Conservation (phyloP, 2,329 filamentous ascomycete species). For the Exophiala bonariae region DNA sequence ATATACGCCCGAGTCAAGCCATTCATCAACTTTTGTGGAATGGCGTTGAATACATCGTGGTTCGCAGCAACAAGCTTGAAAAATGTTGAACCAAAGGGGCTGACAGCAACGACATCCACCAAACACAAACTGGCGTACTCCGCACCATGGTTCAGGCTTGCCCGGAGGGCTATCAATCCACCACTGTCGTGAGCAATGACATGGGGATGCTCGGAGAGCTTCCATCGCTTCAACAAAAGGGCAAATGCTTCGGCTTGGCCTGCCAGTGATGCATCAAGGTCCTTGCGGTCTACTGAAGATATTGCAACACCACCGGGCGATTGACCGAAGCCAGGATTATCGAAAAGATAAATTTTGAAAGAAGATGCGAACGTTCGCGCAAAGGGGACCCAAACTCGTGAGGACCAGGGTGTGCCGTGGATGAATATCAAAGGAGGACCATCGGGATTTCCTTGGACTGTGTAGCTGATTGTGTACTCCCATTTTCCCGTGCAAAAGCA, state of each 20-base stretch:
- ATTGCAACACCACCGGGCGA: constrained; percentile 33
- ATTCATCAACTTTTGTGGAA: constrained; percentile 36
- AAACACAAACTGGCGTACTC: constrained; percentile 41
- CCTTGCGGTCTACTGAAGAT: background rate
- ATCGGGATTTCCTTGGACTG: constrained; percentile 32
- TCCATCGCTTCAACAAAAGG: constrained; percentile 39
- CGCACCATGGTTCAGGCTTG: constrained; percentile 38
- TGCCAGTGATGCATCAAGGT: constrained; percentile 37
- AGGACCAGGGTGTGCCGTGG: constrained; percentile 51
- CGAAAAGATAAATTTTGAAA: constrained; percentile 45
- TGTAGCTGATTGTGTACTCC: constrained; percentile 33
- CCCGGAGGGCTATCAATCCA: constrained; percentile 42
- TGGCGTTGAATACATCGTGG: constrained; percentile 35
- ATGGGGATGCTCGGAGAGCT: constrained; percentile 30
- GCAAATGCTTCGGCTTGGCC: constrained; percentile 40
- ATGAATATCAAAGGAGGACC: constrained; percentile 42
- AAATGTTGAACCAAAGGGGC: constrained; percentile 44
- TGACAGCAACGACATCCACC: constrained; percentile 44
- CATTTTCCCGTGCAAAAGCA: constrained; percentile 31
- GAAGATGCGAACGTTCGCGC: constrained; percentile 36
- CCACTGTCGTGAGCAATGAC: constrained; percentile 48
- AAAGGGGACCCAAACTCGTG: constrained; percentile 39
- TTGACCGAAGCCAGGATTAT: constrained; percentile 46
- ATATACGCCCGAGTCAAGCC: constrained; percentile 43
- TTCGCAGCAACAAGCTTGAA: constrained; percentile 42